Evolutionary conservation across 2,329 filamentous ascomycete species (phyloP).

Genomic region (Ophiostoma ulmi): DNA sequence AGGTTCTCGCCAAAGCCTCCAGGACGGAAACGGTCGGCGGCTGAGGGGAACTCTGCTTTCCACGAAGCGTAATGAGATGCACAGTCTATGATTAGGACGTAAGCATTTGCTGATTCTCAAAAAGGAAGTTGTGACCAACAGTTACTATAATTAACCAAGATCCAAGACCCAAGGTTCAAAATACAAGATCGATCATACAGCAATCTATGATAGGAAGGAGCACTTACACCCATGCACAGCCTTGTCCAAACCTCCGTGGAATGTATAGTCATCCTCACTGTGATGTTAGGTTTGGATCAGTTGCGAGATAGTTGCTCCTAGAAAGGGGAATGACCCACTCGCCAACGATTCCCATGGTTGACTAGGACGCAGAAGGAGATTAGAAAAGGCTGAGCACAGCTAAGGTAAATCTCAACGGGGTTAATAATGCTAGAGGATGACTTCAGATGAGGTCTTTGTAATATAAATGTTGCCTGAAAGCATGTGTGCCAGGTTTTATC

Average conservation of each 20-base stretch:
- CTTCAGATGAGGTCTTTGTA: too few relatives aligned
- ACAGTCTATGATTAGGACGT: background rate
- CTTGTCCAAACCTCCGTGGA: slow-evolving; percentile 60
- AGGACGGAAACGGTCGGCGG: background rate
- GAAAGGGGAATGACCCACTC: background rate
- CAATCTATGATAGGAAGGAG: background rate
- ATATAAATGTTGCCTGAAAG: too few relatives aligned
- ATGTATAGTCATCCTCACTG: slow-evolving; percentile 54
- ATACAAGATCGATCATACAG: background rate
- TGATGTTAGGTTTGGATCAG: background rate
- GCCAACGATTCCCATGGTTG: background rate
- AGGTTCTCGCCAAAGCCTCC: background rate
- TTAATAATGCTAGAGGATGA: too few relatives aligned
- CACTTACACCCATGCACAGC: slow-evolving; percentile 54
- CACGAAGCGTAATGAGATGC: background rate
- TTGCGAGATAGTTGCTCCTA: background rate
- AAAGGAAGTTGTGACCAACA: background rate
- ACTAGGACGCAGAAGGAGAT: too few relatives aligned
- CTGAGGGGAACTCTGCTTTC: background rate
- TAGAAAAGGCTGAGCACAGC: too few relatives aligned
- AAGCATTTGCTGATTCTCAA: background rate
- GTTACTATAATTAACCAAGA: background rate
- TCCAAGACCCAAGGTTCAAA: background rate
- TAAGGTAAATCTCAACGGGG: too few relatives aligned
- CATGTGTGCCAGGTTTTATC: too few relatives aligned